Percentiles rank a stretch among this genome's conserved stretches.
Conservation (phyloP, 441 rosid genomes). For the Corymbia calophylla region DNA sequence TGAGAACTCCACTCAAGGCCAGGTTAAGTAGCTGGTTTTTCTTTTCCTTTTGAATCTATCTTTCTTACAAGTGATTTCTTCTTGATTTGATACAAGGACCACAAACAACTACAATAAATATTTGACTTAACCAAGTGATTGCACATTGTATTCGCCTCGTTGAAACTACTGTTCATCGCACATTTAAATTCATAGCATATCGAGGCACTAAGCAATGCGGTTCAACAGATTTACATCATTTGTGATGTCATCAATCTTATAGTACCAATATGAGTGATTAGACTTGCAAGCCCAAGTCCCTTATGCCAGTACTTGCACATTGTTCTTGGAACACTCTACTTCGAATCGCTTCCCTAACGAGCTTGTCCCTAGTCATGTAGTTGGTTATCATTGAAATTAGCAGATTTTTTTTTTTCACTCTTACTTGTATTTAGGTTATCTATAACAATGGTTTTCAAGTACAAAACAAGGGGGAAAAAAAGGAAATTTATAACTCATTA, state of each 20-base stretch:
- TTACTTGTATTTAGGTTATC: not conserved
- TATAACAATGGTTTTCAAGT: not conserved
- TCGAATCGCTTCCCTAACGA: not conserved
- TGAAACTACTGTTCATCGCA: not conserved
- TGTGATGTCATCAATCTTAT: not conserved
- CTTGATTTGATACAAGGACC: not conserved
- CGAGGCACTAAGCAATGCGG: fast-evolving
- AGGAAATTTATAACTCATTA: not conserved
- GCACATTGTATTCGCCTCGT: not conserved
- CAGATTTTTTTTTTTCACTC: not conserved
- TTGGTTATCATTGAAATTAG: not conserved
- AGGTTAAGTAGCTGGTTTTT: not conserved
- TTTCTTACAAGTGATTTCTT: not conserved
- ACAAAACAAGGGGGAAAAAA: not conserved
- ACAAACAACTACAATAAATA: not conserved
- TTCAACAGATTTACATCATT: too few species aligned
- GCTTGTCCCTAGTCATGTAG: not conserved
- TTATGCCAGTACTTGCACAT: not conserved
- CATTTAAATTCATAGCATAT: not conserved
- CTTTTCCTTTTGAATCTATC: not conserved
- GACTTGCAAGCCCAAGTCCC: not conserved
- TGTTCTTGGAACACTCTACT: not conserved
- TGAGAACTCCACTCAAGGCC: not conserved
- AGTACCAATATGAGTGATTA: not conserved
- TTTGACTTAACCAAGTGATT: not conserved